A percentile compares a stretch with the other conserved stretches of the same genome.
These are phyloP conservation scores for Xylariaceae sp. DNA, from an alignment of 2,329 filamentous ascomycete genomes.

Conservation along the genomic window DNA sequence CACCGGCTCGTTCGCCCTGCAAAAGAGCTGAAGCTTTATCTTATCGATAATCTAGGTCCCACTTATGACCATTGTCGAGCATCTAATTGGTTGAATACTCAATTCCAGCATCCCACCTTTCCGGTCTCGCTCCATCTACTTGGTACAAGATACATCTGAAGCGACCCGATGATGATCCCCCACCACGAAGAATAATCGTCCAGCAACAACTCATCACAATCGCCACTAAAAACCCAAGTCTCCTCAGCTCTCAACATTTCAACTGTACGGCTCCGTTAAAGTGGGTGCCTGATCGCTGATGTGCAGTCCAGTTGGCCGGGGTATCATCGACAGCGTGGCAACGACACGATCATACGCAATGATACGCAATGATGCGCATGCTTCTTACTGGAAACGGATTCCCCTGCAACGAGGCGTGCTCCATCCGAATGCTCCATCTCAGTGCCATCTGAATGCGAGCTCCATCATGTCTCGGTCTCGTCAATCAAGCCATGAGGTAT, in stretches of 20 bases:
- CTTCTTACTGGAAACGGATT: neutral
- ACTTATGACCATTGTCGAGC: slow-evolving; percentile 15
- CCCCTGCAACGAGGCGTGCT: neutral
- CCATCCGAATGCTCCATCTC: no score
- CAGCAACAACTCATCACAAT: neutral
- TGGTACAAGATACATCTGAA: neutral
- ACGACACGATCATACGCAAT: neutral
- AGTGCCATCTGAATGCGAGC: neutral
- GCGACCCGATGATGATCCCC: neutral
- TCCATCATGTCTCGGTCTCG: neutral
- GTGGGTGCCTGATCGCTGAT: neutral
- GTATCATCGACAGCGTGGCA: neutral
- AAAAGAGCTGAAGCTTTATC: neutral
- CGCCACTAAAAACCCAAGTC: no score
- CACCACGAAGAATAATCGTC: no score
- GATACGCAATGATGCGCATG: neutral
- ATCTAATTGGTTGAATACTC: slow-evolving; percentile 10
- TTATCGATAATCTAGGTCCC: neutral
- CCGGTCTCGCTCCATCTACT: slow-evolving; percentile 8
- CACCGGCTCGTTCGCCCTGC: neutral
- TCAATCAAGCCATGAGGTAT: neutral
- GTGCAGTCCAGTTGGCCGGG: neutral
- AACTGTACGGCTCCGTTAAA: neutral
- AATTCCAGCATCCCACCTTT: neutral
- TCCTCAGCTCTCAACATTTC: no score